These are phyloP conservation scores for Corylus americana DNA, from an alignment of 306 rosid genomes.

Conservation along the genomic window DNA sequence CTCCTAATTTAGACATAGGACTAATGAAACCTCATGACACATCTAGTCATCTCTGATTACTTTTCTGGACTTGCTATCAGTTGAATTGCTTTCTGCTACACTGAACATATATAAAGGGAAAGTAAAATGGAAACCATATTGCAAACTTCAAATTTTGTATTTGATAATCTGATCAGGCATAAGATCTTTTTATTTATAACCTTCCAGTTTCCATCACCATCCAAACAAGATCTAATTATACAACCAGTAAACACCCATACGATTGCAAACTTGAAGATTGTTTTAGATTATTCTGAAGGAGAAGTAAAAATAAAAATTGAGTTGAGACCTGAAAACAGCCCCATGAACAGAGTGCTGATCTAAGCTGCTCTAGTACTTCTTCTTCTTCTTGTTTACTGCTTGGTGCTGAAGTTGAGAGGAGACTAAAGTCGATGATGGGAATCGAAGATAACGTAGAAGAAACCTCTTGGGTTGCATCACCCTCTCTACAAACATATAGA, in stretches of 20 bases:
- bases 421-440: conserved; percentile 30
- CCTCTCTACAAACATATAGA: conserved; percentile 37
- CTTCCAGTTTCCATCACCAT: neutral
- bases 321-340: conserved; percentile 44
- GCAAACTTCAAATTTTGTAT: neutral
- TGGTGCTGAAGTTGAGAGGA: conserved; percentile 21
- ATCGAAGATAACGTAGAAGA: conserved; percentile 21
- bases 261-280: neutral
- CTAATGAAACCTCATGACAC: neutral
- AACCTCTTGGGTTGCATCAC: neutral
- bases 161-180: neutral
- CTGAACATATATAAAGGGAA: neutral
- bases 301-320: no score
- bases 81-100: neutral
- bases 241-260: neutral
- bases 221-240: neutral
- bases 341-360: conserved; percentile 38
- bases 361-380: conserved; percentile 33
- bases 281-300: neutral
- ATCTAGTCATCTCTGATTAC: neutral
- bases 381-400: conserved; percentile 15
- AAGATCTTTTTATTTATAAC: neutral
- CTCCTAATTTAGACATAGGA: neutral
- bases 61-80: neutral
- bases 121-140: neutral